These are phyloP conservation scores for Glaciozyma antarctica DNA, from an alignment of 768 basidiomycete genomes.

Conservation along the genomic window DNA sequence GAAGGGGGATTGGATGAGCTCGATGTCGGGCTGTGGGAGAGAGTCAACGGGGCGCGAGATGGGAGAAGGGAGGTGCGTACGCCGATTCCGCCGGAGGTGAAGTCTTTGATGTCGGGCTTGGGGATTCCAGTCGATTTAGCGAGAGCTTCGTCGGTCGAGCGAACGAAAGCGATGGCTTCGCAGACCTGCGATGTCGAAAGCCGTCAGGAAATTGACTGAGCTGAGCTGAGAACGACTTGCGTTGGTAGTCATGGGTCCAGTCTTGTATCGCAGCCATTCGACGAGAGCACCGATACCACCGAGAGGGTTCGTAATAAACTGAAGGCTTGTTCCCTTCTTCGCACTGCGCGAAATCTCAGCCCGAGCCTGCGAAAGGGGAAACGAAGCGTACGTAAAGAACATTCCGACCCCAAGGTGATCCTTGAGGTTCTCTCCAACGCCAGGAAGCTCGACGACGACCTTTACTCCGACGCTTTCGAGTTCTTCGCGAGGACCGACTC, in stretches of 20 bases:
- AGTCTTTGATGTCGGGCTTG: neutral
- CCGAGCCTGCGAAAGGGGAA: neutral
- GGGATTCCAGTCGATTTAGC: neutral
- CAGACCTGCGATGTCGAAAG: neutral
- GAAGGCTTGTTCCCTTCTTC: conserved; percentile 5
- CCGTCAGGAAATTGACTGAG: neutral
- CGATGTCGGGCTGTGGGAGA: conserved; percentile 16
- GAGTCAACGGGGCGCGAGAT: neutral
- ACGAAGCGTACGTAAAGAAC: neutral
- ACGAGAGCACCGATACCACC: conserved; percentile 13
- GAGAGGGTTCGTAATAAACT: conserved; percentile 16
- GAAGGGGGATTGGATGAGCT: conserved; percentile 20
- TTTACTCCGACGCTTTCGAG: conserved; percentile 12
- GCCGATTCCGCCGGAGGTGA: neutral
- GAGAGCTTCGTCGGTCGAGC: conserved; percentile 8
- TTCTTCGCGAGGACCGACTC: conserved; percentile 14
- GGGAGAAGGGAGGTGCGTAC: neutral
- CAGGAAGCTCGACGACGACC: conserved; percentile 39
- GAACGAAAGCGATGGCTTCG: conserved; percentile 28
- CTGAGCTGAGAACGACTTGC: too few species aligned
- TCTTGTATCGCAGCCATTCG: conserved; percentile 16
- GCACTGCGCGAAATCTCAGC: neutral
- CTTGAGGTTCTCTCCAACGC: conserved; percentile 45
- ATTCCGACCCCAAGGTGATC: conserved; percentile 9
- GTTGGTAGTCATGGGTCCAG: conserved; percentile 15